phyloP scores from a whole-genome alignment of 148 eudicot genomes.

The Fagopyrum homotropicum region DNA sequence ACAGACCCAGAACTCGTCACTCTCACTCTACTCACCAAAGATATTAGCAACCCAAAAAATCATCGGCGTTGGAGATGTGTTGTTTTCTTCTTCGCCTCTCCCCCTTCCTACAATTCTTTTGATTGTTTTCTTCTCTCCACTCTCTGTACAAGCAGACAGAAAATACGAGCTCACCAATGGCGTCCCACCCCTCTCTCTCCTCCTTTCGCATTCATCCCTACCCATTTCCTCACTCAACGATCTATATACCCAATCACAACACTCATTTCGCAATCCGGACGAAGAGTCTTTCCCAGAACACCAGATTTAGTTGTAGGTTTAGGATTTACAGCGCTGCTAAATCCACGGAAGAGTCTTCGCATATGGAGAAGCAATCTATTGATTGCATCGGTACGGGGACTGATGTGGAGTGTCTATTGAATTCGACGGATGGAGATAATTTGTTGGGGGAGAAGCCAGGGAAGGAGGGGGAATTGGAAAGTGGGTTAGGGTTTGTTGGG shows the following conservation, averaged over 20 bases:
- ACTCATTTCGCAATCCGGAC: background rate
- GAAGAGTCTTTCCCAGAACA: background rate
- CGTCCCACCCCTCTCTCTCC: constrained; percentile 11
- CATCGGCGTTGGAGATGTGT: background rate
- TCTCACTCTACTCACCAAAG: background rate
- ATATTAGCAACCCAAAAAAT: background rate
- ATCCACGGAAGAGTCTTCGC: background rate
- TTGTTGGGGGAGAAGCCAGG: background rate
- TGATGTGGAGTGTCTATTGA: constrained; percentile 41
- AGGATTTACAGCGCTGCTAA: constrained; percentile 1
- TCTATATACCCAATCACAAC: constrained; percentile 12
- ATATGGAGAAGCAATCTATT: constrained; percentile 10
- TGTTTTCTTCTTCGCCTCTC: background rate
- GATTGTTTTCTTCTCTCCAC: constrained; percentile 8
- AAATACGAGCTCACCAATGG: constrained; percentile 8
- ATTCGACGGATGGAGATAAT: constrained; percentile 13
- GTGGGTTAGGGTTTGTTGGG: constrained; percentile 15
- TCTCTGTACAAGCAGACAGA: background rate
- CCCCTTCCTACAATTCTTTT: background rate
- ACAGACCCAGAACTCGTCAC: background rate
- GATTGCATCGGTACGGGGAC: constrained; percentile 56
- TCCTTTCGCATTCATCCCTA: constrained; percentile 1
- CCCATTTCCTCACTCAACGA: background rate
- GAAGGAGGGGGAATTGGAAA: constrained; percentile 14
- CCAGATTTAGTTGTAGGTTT: background rate